Conservation (phyloP, 2,329 filamentous ascomycete genomes). For the Colletotrichum eleusines region DNA sequence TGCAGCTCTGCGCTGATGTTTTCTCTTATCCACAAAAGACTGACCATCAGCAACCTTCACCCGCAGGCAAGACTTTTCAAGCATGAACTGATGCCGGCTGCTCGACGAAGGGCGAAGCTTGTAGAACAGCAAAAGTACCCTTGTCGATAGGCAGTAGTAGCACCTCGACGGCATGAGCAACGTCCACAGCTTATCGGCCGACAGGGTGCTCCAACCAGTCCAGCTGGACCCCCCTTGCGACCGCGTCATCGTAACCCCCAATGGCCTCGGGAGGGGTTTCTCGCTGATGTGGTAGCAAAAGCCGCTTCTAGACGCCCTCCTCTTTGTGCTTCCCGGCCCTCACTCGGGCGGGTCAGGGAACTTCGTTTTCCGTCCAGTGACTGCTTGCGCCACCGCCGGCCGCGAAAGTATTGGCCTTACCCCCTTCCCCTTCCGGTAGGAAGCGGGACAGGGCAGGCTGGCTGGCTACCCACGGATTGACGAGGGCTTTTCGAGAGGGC, state of each 20-base stretch:
- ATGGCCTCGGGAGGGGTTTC: slow-evolving; percentile 52
- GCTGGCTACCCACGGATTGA: slow-evolving; percentile 64
- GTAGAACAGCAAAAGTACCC: background rate
- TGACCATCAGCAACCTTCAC: too few species aligned
- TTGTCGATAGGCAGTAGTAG: too few species aligned
- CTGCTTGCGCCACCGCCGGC: slow-evolving; percentile 57
- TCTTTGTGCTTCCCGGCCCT: slow-evolving; percentile 33
- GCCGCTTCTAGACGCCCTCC: slow-evolving; percentile 53
- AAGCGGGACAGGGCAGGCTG: slow-evolving; percentile 60
- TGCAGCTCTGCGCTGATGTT: too few species aligned
- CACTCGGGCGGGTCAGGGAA: slow-evolving; percentile 53
- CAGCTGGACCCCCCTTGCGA: slow-evolving; percentile 55
- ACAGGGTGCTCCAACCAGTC: slow-evolving; percentile 58
- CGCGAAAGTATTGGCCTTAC: slow-evolving; percentile 61
- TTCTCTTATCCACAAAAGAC: background rate
- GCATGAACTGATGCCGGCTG: too few species aligned
- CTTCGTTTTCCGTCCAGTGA: slow-evolving; percentile 58
- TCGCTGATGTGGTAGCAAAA: slow-evolving; percentile 56
- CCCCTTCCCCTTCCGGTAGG: slow-evolving; percentile 54
- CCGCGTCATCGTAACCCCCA: slow-evolving; percentile 59
- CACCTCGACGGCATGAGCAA: slow-evolving; percentile 56
- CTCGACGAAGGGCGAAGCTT: slow-evolving; percentile 46
- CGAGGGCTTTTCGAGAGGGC: slow-evolving; percentile 59
- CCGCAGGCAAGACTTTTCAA: too few species aligned
- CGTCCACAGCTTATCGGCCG: slow-evolving; percentile 55